phyloP scores from a whole-genome alignment of 768 basidiomycete species.

The Exidia glandulosa region DNA sequence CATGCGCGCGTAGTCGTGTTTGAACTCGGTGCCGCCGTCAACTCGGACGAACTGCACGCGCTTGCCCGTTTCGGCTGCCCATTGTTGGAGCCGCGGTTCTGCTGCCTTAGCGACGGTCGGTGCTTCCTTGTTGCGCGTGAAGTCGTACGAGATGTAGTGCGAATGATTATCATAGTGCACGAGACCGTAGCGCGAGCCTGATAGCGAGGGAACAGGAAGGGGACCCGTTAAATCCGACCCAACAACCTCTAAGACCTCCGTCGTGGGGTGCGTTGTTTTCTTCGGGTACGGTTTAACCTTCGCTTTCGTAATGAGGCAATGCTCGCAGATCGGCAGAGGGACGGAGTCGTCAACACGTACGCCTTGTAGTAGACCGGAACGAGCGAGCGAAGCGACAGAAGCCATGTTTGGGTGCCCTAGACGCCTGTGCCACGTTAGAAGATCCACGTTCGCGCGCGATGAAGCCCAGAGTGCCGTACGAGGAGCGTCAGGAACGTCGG shows the following conservation, averaged over 20 bases:
- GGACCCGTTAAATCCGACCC: neutral
- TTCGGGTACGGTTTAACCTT: neutral
- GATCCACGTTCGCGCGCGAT: no score
- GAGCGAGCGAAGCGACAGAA: no score
- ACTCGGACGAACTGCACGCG: neutral
- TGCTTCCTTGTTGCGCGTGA: neutral
- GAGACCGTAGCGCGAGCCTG: neutral
- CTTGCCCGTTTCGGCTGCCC: neutral
- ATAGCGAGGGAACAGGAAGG: neutral
- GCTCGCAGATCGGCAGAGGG: no score
- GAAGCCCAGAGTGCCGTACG: no score
- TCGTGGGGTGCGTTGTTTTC: neutral
- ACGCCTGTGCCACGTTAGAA: no score
- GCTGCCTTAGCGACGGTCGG: neutral
- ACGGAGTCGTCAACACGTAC: no score
- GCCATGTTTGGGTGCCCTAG: no score
- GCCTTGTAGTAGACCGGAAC: no score
- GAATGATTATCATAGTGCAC: neutral
- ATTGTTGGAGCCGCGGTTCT: neutral
- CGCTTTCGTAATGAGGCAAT: no score
- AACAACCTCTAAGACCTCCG: neutral
- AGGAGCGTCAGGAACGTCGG: no score
- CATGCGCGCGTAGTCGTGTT: neutral
- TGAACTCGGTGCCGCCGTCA: slow-evolving; percentile 8
- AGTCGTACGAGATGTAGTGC: neutral